phyloP scores from a whole-genome alignment of 2,329 filamentous ascomycete genomes.

The Nannizzia gypsea region DNA sequence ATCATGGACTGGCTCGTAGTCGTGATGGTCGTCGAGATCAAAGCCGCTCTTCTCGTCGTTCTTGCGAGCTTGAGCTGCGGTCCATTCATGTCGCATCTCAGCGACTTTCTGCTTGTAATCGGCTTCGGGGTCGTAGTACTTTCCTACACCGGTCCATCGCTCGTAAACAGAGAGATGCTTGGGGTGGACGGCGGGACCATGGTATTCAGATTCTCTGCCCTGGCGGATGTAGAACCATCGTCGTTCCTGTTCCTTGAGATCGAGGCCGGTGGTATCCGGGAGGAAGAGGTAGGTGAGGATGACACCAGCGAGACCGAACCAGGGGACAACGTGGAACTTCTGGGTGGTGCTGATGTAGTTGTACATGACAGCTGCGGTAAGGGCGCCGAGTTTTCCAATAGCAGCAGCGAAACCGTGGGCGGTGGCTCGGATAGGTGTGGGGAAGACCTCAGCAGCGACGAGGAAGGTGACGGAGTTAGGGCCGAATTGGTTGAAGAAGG shows the following conservation, averaged over 20 bases:
- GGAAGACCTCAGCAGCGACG: slow-evolving; percentile 91
- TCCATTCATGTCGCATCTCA: slow-evolving; percentile 59
- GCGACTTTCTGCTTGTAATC: slow-evolving; percentile 77
- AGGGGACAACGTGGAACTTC: slow-evolving; percentile 87
- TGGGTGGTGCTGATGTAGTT: slow-evolving; percentile 80
- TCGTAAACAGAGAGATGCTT: slow-evolving; percentile 84
- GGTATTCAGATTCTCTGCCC: slow-evolving; percentile 70
- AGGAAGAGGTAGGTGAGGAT: slow-evolving; percentile 74
- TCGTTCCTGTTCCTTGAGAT: slow-evolving; percentile 93
- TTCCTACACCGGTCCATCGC: slow-evolving; percentile 62
- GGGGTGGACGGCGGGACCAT: slow-evolving; percentile 84
- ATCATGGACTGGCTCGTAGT: slow-evolving; percentile 38
- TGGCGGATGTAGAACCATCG: slow-evolving; percentile 78
- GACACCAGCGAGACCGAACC: slow-evolving; percentile 85
- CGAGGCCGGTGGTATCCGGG: slow-evolving; percentile 91
- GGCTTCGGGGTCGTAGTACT: slow-evolving; percentile 67
- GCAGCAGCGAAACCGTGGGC: slow-evolving; percentile 94
- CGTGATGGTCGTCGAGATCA: slow-evolving; percentile 29
- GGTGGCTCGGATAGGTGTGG: slow-evolving; percentile 80
- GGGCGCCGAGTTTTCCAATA: slow-evolving; percentile 74
- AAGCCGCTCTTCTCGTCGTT: slow-evolving; percentile 38
- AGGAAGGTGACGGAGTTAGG: slow-evolving; percentile 96
- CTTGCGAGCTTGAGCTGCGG: slow-evolving; percentile 38
- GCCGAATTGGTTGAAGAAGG: slow-evolving; percentile 98
- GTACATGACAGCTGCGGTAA: slow-evolving; percentile 79